A percentile compares a stretch with the other conserved stretches of the same genome.
Conservation (phyloP, 2,329 filamentous ascomycete species). For the Purpureocillium lavendulum region DNA sequence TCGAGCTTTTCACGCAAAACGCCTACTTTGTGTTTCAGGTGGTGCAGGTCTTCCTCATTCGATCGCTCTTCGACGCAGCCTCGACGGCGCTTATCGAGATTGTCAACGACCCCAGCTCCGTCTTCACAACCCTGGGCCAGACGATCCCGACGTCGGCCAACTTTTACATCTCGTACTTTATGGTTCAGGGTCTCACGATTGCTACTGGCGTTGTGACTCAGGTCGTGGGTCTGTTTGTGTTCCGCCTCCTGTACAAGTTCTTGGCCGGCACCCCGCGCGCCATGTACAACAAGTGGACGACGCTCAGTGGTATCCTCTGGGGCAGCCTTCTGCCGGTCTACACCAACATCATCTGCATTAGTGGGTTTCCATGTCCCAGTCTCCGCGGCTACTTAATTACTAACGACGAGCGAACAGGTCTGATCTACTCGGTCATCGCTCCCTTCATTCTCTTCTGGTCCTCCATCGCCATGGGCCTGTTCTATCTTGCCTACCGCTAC, state of each 20-base stretch:
- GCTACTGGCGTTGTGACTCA: constrained; percentile 68
- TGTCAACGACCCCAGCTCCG: constrained; percentile 48
- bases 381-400: background rate
- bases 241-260: constrained; percentile 59
- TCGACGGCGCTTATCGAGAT: constrained; percentile 59
- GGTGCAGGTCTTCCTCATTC: constrained; percentile 86
- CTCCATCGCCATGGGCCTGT: constrained; percentile 64
- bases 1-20: constrained; percentile 86
- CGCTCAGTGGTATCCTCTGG: constrained; percentile 62
- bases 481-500: constrained; percentile 82
- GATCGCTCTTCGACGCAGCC: constrained; percentile 73
- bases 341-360: constrained; percentile 66
- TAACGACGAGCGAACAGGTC: constrained; percentile 28
- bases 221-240: constrained; percentile 55
- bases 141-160: constrained; percentile 79
- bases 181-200: constrained; percentile 74
- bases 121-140: constrained; percentile 57
- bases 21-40: constrained; percentile 88
- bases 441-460: constrained; percentile 78
- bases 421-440: constrained; percentile 78
- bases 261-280: constrained; percentile 71
- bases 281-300: constrained; percentile 67
- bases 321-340: constrained; percentile 69
- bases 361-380: constrained; percentile 24
- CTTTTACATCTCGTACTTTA: constrained; percentile 88